phyloP scores from a whole-genome alignment of 1,139 yeast genomes.

The Yarrowia galli region DNA sequence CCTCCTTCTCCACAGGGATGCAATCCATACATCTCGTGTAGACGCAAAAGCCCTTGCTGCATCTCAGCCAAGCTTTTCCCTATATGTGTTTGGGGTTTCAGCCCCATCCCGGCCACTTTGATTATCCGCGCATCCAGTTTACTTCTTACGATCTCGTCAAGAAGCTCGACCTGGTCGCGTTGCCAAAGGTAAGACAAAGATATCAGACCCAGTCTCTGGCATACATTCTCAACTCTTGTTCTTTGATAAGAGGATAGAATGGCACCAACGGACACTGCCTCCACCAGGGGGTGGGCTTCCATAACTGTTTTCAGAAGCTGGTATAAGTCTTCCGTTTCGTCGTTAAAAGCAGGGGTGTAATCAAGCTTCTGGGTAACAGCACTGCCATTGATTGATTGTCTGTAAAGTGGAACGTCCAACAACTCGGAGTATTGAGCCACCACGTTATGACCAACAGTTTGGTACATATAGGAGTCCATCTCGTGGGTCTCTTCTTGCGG shows the following conservation, averaged over 20 bases:
- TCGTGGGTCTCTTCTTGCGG: conserved; percentile 59
- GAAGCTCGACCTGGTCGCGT: conserved; percentile 75
- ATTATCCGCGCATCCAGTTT: conserved; percentile 83
- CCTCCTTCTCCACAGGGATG: conserved; percentile 99
- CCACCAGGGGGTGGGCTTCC: conserved; percentile 68
- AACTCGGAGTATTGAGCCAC: conserved; percentile 71
- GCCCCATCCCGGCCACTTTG: conserved; percentile 93
- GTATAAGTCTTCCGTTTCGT: conserved; percentile 86
- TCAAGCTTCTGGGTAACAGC: conserved; percentile 74
- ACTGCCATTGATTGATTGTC: conserved; percentile 68
- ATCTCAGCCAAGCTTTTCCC: conserved; percentile 71
- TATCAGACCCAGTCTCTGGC: conserved; percentile 71
- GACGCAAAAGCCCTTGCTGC: conserved; percentile 62
- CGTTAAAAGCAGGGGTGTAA: conserved; percentile 65
- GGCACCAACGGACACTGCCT: conserved; percentile 95
- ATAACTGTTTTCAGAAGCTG: conserved; percentile 59
- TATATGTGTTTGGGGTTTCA: conserved; percentile 63
- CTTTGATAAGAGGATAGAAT: conserved; percentile 92
- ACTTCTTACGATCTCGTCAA: conserved; percentile 79
- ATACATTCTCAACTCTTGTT: conserved; percentile 90
- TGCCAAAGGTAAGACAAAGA: conserved; percentile 89
- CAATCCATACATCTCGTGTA: conserved; percentile 75
- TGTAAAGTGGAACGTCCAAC: conserved; percentile 77
- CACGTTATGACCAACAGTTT: conserved; percentile 94
- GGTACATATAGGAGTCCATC: conserved; percentile 95